A percentile compares a stretch with the other conserved stretches of the same genome.
phyloP scores from a whole-genome alignment of 2,329 filamentous ascomycete genomes.

The Periconia sp. region DNA sequence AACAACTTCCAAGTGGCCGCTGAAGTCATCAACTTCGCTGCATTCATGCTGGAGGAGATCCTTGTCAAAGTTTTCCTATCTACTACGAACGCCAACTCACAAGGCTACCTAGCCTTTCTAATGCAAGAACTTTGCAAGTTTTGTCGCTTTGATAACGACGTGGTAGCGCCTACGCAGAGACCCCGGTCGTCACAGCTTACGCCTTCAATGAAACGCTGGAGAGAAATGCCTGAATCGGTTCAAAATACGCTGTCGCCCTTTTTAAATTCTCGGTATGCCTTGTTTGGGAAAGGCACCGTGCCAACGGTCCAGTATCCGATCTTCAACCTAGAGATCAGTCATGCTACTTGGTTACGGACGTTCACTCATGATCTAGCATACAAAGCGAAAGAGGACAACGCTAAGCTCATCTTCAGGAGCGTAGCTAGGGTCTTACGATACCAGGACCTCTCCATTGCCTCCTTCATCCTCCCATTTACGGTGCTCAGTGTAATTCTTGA shows the following conservation, averaged over 20 bases:
- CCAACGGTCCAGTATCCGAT: conserved; percentile 70
- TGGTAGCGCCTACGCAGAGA: conserved; percentile 51
- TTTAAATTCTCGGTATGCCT: conserved; percentile 79
- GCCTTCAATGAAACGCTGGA: conserved; percentile 75
- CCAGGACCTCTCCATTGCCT: conserved; percentile 83
- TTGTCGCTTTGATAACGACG: conserved; percentile 70
- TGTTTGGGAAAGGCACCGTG: conserved; percentile 53
- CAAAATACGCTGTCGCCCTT: conserved; percentile 88
- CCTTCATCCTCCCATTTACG: conserved; percentile 87
- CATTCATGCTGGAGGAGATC: conserved; percentile 84
- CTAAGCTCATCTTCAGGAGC: conserved; percentile 78
- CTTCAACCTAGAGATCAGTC: conserved; percentile 70
- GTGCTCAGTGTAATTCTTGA: conserved; percentile 83
- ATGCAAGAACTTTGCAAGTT: conserved; percentile 90
- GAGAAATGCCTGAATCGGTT: conserved; percentile 75
- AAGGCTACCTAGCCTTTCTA: conserved; percentile 90
- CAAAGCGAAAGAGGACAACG: conserved; percentile 75
- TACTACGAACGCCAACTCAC: conserved; percentile 82
- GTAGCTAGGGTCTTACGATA: conserved; percentile 82
- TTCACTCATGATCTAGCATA: conserved; percentile 84
- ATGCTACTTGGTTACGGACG: conserved; percentile 80
- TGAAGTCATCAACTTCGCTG: conserved; percentile 84
- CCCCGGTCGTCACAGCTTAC: conserved; percentile 62
- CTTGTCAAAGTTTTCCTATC: conserved; percentile 92
- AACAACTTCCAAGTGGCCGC: conserved; percentile 81